Base-by-base conservation (phyloP, 176 grass and related monocot species). In the Carex littledalei region DNA sequence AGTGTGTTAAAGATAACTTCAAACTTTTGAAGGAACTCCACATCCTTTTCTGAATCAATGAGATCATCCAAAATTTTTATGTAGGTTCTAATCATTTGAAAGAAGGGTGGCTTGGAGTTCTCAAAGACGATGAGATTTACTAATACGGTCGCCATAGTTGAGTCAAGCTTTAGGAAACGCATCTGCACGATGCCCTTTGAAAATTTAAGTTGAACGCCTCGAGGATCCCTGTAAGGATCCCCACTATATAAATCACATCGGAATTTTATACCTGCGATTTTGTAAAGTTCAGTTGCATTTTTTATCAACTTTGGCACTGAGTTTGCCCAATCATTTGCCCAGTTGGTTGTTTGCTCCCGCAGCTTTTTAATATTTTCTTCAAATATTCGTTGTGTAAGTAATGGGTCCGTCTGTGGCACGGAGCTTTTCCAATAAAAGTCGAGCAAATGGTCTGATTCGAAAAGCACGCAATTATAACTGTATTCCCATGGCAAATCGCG, bases 81-180 rank as follows among this genome's bases (percentile, higher is more conserved):
- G 66, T 85, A 85, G 50, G 29, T 52, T 7, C 26, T 63, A 12
- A 84, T 12, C 4, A 9, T 26, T 21, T 0, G 11, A 6, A 22
- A 1, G 16, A 8, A 13, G 5, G 15, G 18, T 11, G 2, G 0
- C 0, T 3, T 43, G 31, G 7, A 35, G 24, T 81, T 62, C 74
- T 79, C 74, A 79, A 54, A 79, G 20, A 3, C 74, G 7, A 79
- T n/a, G 1, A 79, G 74, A 55, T 79, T 79, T 56, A 54, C 12
- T 6, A 79, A 79, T 29, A 79, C 6, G 6, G 29, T 79, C 10
- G 20, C 17, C 6, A 2, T 9, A 57, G 0, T 56, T 54, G n/a
- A 47, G 13, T 79, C 20, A 13, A 79, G 15, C 49, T 79, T 57
- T 11, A 79, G 12, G 6, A 3, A 79, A 17, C 21, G 22, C 41